A percentile compares a stretch with the other conserved stretches of the same genome.
Evolutionary conservation across 805 yeast species (phyloP).

Genomic region (Wickerhamomyces bisporus): DNA sequence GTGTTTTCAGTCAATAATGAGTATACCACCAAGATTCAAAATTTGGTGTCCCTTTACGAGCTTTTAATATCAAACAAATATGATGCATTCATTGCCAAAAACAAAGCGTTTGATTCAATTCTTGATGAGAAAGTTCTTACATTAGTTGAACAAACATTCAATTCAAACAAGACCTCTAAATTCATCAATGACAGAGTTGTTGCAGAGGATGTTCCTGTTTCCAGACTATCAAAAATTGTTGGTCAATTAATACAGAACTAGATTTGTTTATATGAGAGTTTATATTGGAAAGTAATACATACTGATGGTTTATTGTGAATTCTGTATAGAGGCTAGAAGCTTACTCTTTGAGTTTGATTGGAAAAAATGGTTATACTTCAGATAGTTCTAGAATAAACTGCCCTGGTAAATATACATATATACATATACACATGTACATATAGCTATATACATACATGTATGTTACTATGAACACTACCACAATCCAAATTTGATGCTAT

Average conservation of each 20-base stretch:
- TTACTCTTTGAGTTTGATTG: too few species aligned
- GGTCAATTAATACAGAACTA: constrained; percentile 9
- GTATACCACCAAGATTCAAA: constrained; percentile 21
- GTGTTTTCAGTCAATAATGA: constrained; percentile 24
- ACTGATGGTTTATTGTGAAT: background rate
- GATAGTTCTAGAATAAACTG: too few species aligned
- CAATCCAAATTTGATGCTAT: too few species aligned
- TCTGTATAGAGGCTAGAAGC: too few species aligned
- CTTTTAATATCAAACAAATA: constrained; percentile 18
- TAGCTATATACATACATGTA: too few species aligned
- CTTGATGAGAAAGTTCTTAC: constrained; percentile 15
- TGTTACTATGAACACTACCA: too few species aligned
- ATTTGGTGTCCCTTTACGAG: constrained; percentile 20
- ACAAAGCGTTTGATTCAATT: constrained; percentile 15
- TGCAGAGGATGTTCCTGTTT: constrained; percentile 20
- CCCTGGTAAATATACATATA: too few species aligned
- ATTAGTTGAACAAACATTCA: constrained; percentile 15
- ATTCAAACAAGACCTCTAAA: constrained; percentile 18
- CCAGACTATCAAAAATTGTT: constrained; percentile 21
- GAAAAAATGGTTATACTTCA: too few species aligned
- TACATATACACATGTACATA: too few species aligned
- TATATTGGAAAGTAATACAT: background rate
- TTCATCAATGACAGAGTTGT: constrained; percentile 15
- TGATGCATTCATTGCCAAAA: constrained; percentile 17
- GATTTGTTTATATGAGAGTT: background rate